phyloP scores from a whole-genome alignment of 2,329 filamentous ascomycete species.

The Aspergillus cejpii region DNA sequence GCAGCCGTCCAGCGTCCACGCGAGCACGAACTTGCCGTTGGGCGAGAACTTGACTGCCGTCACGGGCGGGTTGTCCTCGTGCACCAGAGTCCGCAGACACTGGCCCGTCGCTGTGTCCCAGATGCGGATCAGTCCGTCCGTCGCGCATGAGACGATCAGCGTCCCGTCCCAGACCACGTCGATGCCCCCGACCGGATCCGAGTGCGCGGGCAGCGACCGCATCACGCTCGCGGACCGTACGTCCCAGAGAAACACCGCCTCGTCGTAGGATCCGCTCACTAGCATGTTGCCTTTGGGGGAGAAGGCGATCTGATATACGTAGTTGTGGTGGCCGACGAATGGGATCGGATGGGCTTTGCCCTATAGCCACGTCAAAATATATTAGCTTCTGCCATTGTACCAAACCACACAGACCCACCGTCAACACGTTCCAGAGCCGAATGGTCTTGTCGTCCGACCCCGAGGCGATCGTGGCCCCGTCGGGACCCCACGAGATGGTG shows the following conservation, averaged over 20 bases:
- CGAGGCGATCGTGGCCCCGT: conserved; percentile 78
- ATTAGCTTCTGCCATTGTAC: not conserved
- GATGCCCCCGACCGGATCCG: conserved; percentile 87
- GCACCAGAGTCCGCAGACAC: conserved; percentile 86
- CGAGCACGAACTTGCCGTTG: conserved; percentile 87
- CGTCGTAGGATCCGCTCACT: conserved; percentile 90
- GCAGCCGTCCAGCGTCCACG: conserved; percentile 84
- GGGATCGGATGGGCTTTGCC: conserved; percentile 54
- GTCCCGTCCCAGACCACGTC: conserved; percentile 92
- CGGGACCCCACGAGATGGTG: conserved; percentile 88
- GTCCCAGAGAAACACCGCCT: conserved; percentile 96
- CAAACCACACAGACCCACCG: conserved; percentile 26
- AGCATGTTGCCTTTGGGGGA: conserved; percentile 98
- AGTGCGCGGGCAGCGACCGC: conserved; percentile 87
- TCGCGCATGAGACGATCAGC: conserved; percentile 82
- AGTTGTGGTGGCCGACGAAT: conserved; percentile 86
- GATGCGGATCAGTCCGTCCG: conserved; percentile 84
- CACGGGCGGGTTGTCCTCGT: conserved; percentile 90
- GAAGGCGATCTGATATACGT: conserved; percentile 89
- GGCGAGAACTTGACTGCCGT: conserved; percentile 86
- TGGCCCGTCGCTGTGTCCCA: conserved; percentile 96
- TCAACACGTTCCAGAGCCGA: conserved; percentile 72
- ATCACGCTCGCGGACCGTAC: conserved; percentile 80
- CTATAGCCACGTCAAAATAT: conserved; percentile 10
- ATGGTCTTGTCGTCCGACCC: conserved; percentile 96